Base-by-base conservation (phyloP, 768 basidiomycete genomes). In the Chalciporus pseudorubinellus region DNA sequence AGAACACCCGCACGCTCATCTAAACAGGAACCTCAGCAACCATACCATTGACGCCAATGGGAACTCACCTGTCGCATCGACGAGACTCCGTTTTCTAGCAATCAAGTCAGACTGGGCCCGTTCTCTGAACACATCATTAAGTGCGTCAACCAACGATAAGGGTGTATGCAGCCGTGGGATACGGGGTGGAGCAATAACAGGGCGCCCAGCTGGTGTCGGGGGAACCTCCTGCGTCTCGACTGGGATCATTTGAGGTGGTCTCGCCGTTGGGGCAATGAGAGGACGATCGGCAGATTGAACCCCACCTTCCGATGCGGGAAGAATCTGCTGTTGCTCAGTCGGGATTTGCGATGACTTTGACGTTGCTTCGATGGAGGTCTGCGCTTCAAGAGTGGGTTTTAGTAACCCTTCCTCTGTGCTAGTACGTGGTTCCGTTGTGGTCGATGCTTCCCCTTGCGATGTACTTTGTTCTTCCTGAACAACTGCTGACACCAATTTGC, bases 101-200 rank as follows among this genome's bases (percentile, higher is more conserved):
- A 31, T 11, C 5, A 42, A 41, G 10, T 33, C 36, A 19, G 48
- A 48, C 40, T 50, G 41, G 2, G 56, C 16, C 9, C 26, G 46
- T n/a, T 41, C 34, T 24, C 41, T 51, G 10, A 66, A 58, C n/a
- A 64, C 31, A 4, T 44, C 45, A 21, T 69, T 67, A 21, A 67
- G 52, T 18, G 21, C 46, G 1, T 69, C 65, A 4, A 51, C 51
- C 13, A 67, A 44, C 0, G 65, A 52, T 53, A 60, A 50, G 3
- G 57, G 54, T 26, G 55, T 24, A 11, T 28, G 28, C 11, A 55
- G 45, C 1, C 45, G 46, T 13, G 62, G 64, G 1, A 59, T 7
- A 26, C 62, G 65, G 5, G 67, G 64, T 12, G 65, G 65, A 11
- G 52, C 54, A 31, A 66, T 63, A 26, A 57, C 21, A 12, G 52